Conservation (phyloP, 2,329 filamentous ascomycete genomes). For the Nothophoma quercina region DNA sequence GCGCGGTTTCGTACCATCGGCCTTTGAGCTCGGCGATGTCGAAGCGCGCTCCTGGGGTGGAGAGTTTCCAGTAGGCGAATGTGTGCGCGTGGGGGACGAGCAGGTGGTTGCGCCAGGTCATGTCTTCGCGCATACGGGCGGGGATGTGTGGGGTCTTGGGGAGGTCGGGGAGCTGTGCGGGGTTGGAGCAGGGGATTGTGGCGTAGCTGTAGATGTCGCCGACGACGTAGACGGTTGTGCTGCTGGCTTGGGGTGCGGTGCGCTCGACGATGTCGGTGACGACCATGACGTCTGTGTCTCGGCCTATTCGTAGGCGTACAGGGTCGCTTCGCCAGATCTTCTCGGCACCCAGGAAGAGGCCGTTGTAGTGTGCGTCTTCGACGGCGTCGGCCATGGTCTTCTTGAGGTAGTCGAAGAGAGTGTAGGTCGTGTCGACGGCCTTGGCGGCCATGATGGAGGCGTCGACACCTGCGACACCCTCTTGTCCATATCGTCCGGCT, state of each 20-base stretch:
- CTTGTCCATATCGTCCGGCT: conserved; percentile 53
- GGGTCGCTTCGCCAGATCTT: conserved; percentile 68
- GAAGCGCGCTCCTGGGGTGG: conserved; percentile 41
- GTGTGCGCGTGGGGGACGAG: conserved; percentile 50
- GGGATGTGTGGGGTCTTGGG: conserved; percentile 57
- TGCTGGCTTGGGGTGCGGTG: conserved; percentile 23
- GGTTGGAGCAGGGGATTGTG: conserved; percentile 39
- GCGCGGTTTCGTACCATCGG: conserved; percentile 66
- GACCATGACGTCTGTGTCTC: conserved; percentile 59
- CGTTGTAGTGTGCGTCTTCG: conserved; percentile 59
- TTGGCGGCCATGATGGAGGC: conserved; percentile 66
- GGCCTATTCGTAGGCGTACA: conserved; percentile 58
- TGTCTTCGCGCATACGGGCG: conserved; percentile 60
- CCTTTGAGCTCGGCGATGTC: conserved; percentile 62
- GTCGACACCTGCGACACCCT: conserved; percentile 61
- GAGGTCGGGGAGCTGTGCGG: conserved; percentile 41
- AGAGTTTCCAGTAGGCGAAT: conserved; percentile 55
- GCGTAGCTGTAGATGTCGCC: conserved; percentile 63
- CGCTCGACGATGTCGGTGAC: conserved; percentile 55
- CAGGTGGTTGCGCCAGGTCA: conserved; percentile 56
- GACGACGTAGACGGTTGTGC: conserved; percentile 49
- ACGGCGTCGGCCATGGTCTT: conserved; percentile 45
- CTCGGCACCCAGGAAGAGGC: conserved; percentile 65
- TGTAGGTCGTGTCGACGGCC: conserved; percentile 63
- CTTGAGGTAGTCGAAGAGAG: conserved; percentile 59